Evolutionary conservation across 768 basidiomycete species (phyloP).

Genomic region (Strobilomyces confusus): DNA sequence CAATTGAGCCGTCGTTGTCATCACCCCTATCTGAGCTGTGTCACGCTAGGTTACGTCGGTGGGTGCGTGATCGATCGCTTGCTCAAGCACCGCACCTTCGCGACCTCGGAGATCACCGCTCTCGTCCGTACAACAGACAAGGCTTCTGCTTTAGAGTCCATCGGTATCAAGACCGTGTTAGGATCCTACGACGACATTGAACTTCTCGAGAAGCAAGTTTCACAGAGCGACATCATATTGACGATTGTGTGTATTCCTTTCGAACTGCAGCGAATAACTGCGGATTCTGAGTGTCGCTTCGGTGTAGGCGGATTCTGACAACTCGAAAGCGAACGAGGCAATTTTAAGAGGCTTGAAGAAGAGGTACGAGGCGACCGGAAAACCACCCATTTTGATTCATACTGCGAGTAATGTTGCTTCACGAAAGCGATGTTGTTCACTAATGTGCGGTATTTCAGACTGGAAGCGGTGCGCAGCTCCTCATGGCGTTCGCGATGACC

Average conservation of each 20-base stretch:
- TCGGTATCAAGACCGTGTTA: conserved; percentile 27
- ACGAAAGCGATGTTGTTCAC: background rate
- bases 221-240: conserved; percentile 43
- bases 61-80: conserved; percentile 32
- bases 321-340: conserved; percentile 41
- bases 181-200: conserved; percentile 45
- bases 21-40: background rate
- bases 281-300: background rate
- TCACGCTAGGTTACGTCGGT: conserved; percentile 30
- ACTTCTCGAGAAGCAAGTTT: conserved; percentile 41
- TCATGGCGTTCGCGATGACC: background rate
- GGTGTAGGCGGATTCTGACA: conserved; percentile 44
- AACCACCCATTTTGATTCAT: conserved; percentile 51
- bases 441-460: conserved; percentile 33
- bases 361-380: conserved; percentile 39
- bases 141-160: conserved; percentile 11
- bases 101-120: conserved; percentile 22
- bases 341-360: conserved; percentile 52
- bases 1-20: background rate
- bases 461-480: conserved; percentile 39
- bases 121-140: conserved; percentile 33
- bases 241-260: conserved; percentile 30
- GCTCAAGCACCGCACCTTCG: conserved; percentile 22
- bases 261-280: no score
- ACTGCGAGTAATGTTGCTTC: conserved; percentile 44